Evolutionary conservation across 805 yeast species (phyloP), one percentile per base, ranked within the genome.

Genomic region (Lipomyces lipofer): DNA sequence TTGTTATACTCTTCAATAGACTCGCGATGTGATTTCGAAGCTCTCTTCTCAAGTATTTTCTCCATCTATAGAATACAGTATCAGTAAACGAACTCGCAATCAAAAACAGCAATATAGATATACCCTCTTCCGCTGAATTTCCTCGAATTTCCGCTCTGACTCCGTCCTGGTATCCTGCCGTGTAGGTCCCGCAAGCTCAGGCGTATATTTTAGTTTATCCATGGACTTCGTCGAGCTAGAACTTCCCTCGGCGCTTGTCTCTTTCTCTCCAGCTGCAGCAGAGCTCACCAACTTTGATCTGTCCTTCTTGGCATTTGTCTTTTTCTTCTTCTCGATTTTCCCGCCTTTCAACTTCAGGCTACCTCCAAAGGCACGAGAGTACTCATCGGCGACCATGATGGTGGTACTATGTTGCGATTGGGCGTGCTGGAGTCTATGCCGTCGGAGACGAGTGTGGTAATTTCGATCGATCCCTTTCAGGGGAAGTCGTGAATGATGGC

Each of bases 1-100:
- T 58, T 47, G 49, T 64, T 64, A 46, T 65, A 64, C 36, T 64
- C 68, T 35, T 64, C 54, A 1, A 64, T 53, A 27, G 55, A 50
- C 33, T 64, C 62, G 19, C 61, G 49, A 51, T 60, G 63, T 7
- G 66, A 56, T 38, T 63, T 63, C 13, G 63, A 51, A 7, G 64
- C 61, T 15, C 59, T 55, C 32, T 52, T 61, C 50, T 44, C 29
- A 19, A 63, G 47, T 33, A 43, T 50, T 19, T 59, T 52, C 38
- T 61, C 64, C 43, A 60, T 33, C 53, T 58, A 27, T 25, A 43
- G 22, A 10, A 49, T 8, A 33, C n/a, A n/a, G n/a, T 10, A 24
- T 25, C 17, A 13, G 46, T 9, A 8, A 19, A 43, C 38, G 6
- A n/a, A 5, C 28, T 6, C 7, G 24, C 21, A 8, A n/a, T 8